Conservation (phyloP, 306 rosid genomes). For the Senna siamea region DNA sequence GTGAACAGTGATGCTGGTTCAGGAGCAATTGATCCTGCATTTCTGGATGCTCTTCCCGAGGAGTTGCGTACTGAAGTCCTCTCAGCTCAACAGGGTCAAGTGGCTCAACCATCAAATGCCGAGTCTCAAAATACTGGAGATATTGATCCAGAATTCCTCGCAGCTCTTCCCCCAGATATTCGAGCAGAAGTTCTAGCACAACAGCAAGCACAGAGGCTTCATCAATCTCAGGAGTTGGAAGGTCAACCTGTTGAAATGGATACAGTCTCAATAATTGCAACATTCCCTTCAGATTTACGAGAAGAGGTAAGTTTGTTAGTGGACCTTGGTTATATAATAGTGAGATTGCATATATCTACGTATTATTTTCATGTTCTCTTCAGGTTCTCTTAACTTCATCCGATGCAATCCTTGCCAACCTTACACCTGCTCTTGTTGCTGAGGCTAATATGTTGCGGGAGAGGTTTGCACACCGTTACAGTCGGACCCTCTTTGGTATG, state of each 20-base stretch:
- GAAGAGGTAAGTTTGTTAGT: slow-evolving; percentile 72
- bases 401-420: slow-evolving; percentile 91
- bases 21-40: slow-evolving; percentile 96
- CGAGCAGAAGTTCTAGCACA: slow-evolving; percentile 98
- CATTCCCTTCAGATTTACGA: slow-evolving; percentile 97
- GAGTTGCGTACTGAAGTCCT: slow-evolving; percentile 98
- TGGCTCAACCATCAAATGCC: slow-evolving; percentile 67
- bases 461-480: slow-evolving; percentile 92
- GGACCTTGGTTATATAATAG: background rate
- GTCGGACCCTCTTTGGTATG: slow-evolving; percentile 96
- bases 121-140: slow-evolving; percentile 84
- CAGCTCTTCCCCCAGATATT: slow-evolving; percentile 98
- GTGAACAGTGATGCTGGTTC: slow-evolving; percentile 75
- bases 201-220: slow-evolving; percentile 96
- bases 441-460: slow-evolving; percentile 99
- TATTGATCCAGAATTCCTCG: slow-evolving; percentile 99
- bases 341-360: slow-evolving; percentile 12
- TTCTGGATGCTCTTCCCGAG: slow-evolving; percentile 98
- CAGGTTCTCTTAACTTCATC: slow-evolving; percentile 98
- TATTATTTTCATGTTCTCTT: slow-evolving; percentile 4
- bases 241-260: slow-evolving; percentile 99
- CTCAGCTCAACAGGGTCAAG: slow-evolving; percentile 95
- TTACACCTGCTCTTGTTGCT: slow-evolving; percentile 98
- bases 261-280: slow-evolving; percentile 97
- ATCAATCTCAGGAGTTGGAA: slow-evolving; percentile 95